Base-by-base conservation (phyloP, 371 early-diverging fungal species). In the Coemansia sp. region DNA sequence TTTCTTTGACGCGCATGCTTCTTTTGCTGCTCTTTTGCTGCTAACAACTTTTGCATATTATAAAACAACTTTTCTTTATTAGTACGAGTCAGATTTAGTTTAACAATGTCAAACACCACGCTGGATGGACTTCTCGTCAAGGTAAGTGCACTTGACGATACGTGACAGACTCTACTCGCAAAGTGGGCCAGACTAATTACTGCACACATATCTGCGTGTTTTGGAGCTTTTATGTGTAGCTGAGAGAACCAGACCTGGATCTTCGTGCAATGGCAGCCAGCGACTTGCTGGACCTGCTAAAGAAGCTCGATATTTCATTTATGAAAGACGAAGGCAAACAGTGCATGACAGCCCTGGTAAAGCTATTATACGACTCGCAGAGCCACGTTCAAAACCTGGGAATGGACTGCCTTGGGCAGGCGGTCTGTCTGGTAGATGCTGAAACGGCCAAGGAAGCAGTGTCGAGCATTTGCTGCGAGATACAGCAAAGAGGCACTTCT, bases 371-470 rank as follows among this genome's bases (percentile, higher is more conserved):
- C 55, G 96, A 96, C 80, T 84, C 86, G 66, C 94, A 94, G 70
- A 87, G 91, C 57, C 94, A 96, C 80, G 95, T 96, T 13, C 95
- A 95, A 78, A 95, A 93, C 78, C 71, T 93, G 70, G 94, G 95
- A 21, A 91, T 93, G 37, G 94, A 94, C 77, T 90, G 92, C 92
- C 66, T 79, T 14, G 67, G 85, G 64, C 56, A 52, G 60, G 58
- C 55, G 13, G 39, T 74, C 31, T 31, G n/a, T 4, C 40, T 65
- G n/a, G 51, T 78, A 13, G 60, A 54, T 24, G 37, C 52, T 2
- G 45, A 62, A 26, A 63, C 56, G 8, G 37, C 55, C 13, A 47
- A 22, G 26, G 26, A 34, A n/a, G 40, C 59, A 7, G 60, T 64
- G 10, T 58, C 26, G 18, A 52, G 22, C 5, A 63, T 78, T 34